phyloP scores from a whole-genome alignment of 2,329 filamentous ascomycete genomes.

The Drechslerella stenobrocha region DNA sequence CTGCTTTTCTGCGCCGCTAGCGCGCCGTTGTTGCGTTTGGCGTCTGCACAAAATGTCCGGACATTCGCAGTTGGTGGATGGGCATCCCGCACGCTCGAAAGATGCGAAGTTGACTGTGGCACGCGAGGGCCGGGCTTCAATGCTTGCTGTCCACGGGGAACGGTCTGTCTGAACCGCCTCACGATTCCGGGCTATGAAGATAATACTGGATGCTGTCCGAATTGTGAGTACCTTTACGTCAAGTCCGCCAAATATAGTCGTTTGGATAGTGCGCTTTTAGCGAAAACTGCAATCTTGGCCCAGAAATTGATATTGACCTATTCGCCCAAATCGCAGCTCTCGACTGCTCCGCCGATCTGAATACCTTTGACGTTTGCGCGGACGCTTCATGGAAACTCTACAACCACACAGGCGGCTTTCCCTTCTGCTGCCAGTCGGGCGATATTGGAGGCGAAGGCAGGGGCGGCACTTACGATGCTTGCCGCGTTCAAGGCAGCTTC shows the following conservation, averaged over 20 bases:
- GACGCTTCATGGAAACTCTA: conserved; percentile 24
- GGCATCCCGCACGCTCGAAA: conserved; percentile 11
- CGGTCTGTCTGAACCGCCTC: conserved; percentile 8
- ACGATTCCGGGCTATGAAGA: conserved; percentile 12
- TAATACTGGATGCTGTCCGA: conserved; percentile 26
- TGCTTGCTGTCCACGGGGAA: conserved; percentile 23
- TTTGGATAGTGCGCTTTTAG: neutral
- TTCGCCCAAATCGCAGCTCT: conserved; percentile 3
- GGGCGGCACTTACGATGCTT: neutral
- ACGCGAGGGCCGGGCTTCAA: conserved; percentile 10
- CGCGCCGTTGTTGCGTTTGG: neutral
- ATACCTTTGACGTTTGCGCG: conserved; percentile 16
- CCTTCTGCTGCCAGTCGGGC: conserved; percentile 23
- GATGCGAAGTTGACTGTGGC: conserved; percentile 2
- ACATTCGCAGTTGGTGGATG: conserved; percentile 15
- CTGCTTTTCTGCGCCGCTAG: neutral
- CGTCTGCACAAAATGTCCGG: neutral
- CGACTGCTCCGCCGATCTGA: conserved; percentile 22
- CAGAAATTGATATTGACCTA: too few relatives aligned
- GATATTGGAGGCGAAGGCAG: conserved; percentile 3
- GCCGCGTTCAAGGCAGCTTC: conserved; percentile 6
- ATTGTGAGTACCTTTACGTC: conserved; percentile 5
- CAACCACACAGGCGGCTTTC: conserved; percentile 27
- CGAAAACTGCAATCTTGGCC: neutral
- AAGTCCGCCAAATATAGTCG: too few relatives aligned